These are phyloP conservation scores for Rhizopogon parksii DNA, from an alignment of 1,284 basidiomycete species.

Conservation along the genomic window DNA sequence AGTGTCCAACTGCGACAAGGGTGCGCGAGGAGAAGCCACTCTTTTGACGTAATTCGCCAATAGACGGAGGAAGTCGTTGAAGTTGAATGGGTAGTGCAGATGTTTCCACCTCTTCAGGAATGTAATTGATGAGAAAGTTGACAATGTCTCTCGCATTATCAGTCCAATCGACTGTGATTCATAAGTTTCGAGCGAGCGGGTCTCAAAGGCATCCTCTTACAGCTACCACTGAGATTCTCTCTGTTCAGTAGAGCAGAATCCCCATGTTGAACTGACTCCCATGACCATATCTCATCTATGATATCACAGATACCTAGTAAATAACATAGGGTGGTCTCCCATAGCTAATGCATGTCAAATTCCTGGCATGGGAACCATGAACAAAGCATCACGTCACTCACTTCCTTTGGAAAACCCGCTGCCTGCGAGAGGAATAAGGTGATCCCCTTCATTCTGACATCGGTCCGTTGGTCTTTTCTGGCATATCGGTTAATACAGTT, in stretches of 20 bases:
- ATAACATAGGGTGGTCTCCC: slow-evolving; percentile 51
- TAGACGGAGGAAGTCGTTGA: slow-evolving; percentile 33
- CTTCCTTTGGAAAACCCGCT: slow-evolving; percentile 77
- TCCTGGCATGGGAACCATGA: not conserved
- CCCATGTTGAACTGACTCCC: slow-evolving; percentile 70
- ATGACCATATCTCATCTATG: slow-evolving; percentile 69
- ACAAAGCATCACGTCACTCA: slow-evolving; percentile 23
- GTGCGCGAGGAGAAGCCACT: slow-evolving; percentile 39
- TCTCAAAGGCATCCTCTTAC: slow-evolving; percentile 29
- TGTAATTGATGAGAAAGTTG: slow-evolving; percentile 53
- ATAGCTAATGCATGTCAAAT: slow-evolving; percentile 37
- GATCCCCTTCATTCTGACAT: slow-evolving; percentile 31
- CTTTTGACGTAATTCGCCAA: slow-evolving; percentile 34
- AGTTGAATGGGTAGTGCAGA: slow-evolving; percentile 41
- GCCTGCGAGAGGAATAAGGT: slow-evolving; percentile 70
- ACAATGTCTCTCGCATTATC: slow-evolving; percentile 62
- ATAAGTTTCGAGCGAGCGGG: not conserved
- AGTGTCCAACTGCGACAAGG: slow-evolving; percentile 68
- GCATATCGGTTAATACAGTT: slow-evolving; percentile 48
- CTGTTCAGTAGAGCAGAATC: slow-evolving; percentile 62
- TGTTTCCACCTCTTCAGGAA: slow-evolving; percentile 33
- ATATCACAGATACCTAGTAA: slow-evolving; percentile 32
- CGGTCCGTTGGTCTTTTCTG: slow-evolving; percentile 11
- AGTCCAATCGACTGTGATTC: slow-evolving; percentile 49
- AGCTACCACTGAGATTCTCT: slow-evolving; percentile 41